Conservation (phyloP, 495 filamentous ascomycete species). For the Haplographium delicatum region DNA sequence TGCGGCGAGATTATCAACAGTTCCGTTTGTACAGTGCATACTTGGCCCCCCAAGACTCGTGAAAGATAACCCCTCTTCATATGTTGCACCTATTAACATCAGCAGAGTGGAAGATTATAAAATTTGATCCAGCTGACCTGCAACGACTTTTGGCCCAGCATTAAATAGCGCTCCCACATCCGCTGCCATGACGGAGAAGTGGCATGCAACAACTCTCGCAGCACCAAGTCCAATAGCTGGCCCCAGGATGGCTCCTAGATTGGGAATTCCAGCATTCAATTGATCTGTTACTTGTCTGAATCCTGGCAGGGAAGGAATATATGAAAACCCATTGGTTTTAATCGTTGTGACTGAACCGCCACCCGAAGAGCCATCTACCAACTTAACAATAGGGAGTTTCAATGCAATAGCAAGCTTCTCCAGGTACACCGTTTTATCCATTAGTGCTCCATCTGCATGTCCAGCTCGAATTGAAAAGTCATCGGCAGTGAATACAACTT, state of each 20-base stretch:
- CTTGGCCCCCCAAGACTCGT: constrained; percentile 49
- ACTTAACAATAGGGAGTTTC: constrained; percentile 53
- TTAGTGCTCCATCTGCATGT: constrained; percentile 54
- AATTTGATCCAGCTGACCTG: constrained; percentile 33
- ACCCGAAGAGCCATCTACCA: constrained; percentile 58
- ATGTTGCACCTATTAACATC: constrained; percentile 45
- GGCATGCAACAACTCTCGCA: constrained; percentile 53
- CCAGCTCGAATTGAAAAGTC: constrained; percentile 60
- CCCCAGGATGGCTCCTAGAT: constrained; percentile 56
- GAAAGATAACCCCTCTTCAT: constrained; percentile 54
- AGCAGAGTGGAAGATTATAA: too few relatives aligned
- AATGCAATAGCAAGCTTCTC: constrained; percentile 48
- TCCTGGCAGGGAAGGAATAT: constrained; percentile 48
- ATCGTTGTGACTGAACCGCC: constrained; percentile 60
- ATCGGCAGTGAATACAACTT: constrained; percentile 54
- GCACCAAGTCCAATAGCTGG: constrained; percentile 61
- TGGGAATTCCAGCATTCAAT: constrained; percentile 58
- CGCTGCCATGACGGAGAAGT: constrained; percentile 62
- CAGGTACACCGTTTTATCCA: constrained; percentile 54
- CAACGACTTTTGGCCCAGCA: constrained; percentile 58
- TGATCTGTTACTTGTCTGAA: constrained; percentile 47
- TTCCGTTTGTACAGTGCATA: constrained; percentile 61
- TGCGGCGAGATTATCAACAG: constrained; percentile 57
- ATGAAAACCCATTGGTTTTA: constrained; percentile 46
- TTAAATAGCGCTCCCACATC: constrained; percentile 59